A percentile compares a stretch with the other conserved stretches of the same genome.
phyloP scores from a whole-genome alignment of 2,329 filamentous ascomycete genomes.

The Aspergillus sp. region DNA sequence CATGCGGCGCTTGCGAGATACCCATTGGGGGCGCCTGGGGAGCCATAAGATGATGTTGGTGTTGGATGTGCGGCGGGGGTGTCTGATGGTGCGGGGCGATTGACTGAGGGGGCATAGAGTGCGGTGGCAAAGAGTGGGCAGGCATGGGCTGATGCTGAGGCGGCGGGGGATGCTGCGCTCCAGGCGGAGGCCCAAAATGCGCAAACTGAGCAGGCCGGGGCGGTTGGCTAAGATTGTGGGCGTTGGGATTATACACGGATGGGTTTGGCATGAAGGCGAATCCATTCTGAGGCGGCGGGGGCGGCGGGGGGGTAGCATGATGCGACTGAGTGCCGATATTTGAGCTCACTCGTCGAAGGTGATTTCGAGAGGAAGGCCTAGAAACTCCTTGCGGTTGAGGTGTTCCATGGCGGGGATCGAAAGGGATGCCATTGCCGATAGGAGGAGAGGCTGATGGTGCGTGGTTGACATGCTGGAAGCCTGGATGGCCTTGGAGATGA shows the following conservation, averaged over 20 bases:
- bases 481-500: slow-evolving; percentile 65
- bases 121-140: slow-evolving; percentile 22
- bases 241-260: slow-evolving; percentile 73
- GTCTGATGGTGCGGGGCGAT: slow-evolving; percentile 41
- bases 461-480: slow-evolving; percentile 79
- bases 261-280: slow-evolving; percentile 85
- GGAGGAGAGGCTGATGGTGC: slow-evolving; percentile 87
- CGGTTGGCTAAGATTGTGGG: slow-evolving; percentile 42
- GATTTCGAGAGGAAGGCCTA: slow-evolving; percentile 76
- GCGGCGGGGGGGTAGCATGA: slow-evolving; percentile 59
- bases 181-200: slow-evolving; percentile 42
- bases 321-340: slow-evolving; percentile 67
- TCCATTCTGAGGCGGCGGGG: slow-evolving; percentile 61
- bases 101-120: slow-evolving; percentile 38
- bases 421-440: slow-evolving; percentile 73
- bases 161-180: slow-evolving; percentile 27
- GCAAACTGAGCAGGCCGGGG: slow-evolving; percentile 45
- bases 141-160: slow-evolving; percentile 31
- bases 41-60: slow-evolving; percentile 38
- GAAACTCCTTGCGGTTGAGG: slow-evolving; percentile 77
- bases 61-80: slow-evolving; percentile 43
- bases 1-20: slow-evolving; percentile 40
- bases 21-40: slow-evolving; percentile 28
- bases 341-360: slow-evolving; percentile 71
- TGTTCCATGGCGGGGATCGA: slow-evolving; percentile 72